Evolutionary conservation across 441 rosid species (phyloP).

Genomic region (Gossypium davidsonii): DNA sequence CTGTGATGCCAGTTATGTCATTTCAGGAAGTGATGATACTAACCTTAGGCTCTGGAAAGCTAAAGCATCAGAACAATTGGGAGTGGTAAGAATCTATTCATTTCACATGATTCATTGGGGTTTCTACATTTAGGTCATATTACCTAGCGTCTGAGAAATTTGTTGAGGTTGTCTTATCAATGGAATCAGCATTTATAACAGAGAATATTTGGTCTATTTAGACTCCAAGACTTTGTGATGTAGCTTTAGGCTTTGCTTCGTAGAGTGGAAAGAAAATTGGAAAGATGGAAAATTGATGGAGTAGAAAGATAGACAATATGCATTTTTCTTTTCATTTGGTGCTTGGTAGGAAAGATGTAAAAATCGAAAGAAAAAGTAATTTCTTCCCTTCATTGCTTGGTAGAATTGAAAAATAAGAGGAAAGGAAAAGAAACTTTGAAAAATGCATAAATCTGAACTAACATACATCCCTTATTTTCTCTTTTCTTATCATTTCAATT

Average conservation of each 20-base stretch:
- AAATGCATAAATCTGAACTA: no score
- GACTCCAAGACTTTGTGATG: background rate
- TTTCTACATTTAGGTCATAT: background rate
- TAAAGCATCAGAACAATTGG: slow-evolving; percentile 89
- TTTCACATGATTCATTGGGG: background rate
- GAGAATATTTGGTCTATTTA: background rate
- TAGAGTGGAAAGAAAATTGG: no score
- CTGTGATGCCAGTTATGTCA: slow-evolving; percentile 75
- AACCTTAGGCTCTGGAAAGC: slow-evolving; percentile 96
- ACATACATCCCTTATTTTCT: no score
- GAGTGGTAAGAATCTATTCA: slow-evolving; percentile 64
- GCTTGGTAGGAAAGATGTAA: no score
- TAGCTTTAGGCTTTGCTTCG: background rate
- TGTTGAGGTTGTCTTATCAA: background rate
- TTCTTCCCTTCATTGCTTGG: no score
- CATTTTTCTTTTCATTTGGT: no score
- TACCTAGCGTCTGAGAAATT: background rate
- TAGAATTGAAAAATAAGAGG: no score
- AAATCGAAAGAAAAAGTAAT: no score
- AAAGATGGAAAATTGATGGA: no score
- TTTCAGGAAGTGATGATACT: slow-evolving; percentile 94
- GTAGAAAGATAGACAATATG: no score
- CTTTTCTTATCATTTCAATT: no score
- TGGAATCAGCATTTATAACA: background rate
- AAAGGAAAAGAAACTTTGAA: no score